Conservation (phyloP, 2,329 filamentous ascomycete species). For the Ascocoryne sarcoides region DNA sequence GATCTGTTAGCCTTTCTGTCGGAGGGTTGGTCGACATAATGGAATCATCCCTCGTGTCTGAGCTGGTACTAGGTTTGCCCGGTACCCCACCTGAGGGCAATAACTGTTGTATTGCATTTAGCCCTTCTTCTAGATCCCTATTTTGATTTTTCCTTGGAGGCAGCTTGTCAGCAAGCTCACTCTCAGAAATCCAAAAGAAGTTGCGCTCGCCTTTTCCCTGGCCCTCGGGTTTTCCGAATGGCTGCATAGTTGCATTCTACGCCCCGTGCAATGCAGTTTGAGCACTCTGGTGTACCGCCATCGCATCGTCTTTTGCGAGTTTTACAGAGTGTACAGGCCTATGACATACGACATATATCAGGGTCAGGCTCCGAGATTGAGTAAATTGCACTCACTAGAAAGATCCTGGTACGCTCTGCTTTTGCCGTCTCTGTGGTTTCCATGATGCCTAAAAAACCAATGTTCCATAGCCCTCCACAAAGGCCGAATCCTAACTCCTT, state of each 20-base stretch:
- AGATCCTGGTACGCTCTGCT: constrained; percentile 1
- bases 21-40: too few relatives aligned
- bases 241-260: constrained; percentile 2
- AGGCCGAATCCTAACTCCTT: too few relatives aligned
- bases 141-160: background rate
- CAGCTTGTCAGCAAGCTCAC: background rate
- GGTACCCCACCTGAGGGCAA: too few relatives aligned
- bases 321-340: constrained; percentile 4
- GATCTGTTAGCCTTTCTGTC: background rate
- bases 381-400: background rate
- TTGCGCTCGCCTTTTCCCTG: constrained; percentile 1
- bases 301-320: constrained; percentile 7
- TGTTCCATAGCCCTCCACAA: too few relatives aligned
- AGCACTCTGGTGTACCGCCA: constrained; percentile 2
- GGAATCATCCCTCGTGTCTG: too few relatives aligned
- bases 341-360: too few relatives aligned
- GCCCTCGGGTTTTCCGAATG: constrained; percentile 3
- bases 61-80: too few relatives aligned
- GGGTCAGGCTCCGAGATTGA: background rate
- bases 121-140: background rate
- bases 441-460: too few relatives aligned
- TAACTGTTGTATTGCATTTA: background rate
- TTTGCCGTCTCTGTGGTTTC: background rate
- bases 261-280: constrained; percentile 1
- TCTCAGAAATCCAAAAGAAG: background rate